Base-by-base conservation (phyloP, 1,284 basidiomycete genomes). In the Malassezia brasiliensis region DNA sequence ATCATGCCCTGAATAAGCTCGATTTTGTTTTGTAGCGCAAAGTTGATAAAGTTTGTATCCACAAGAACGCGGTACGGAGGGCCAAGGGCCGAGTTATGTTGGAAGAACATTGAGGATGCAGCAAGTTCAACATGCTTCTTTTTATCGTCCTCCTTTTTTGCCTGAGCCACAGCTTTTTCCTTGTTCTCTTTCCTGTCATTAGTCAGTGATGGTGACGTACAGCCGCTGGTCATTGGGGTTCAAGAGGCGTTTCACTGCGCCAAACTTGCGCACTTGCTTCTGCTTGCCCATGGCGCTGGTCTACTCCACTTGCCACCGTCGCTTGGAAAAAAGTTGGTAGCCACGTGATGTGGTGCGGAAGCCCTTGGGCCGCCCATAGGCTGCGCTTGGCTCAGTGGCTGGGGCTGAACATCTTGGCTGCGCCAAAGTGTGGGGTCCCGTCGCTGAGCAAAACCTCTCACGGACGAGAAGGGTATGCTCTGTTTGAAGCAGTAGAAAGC, bases 11-110 rank as follows among this genome's bases (percentile, higher is more conserved):
- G 85, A 19, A 96, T 81, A 44, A 98, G 81, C 76, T 99, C 94
- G 65, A 99, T 80, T 77, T 96, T 96, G 78, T 98, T 98, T 78
- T 98, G 93, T 47, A 99, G 80, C 63, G 86, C 89, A 76, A 98
- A 93, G 75, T 98, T 98, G 81, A 99, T 96, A 72, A 99, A 99
- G 76, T 99, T 99, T 71, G 94, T 99, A 77, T 99, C 94, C 55
- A 99, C 90, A 40, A 99, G 82, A 10, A 99, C 88, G 25, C 93
- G 84, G 75, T 98, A 99, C 0, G 94, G 94, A 0, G 94, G 94
- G 0, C 89, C 91, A 31, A 99, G 85, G 11, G 91, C 87, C 15
- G 87, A 86, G 76, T 99, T 99, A 76, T 98, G 94, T 20, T 87
- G 84, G 56, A 99, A 81, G 80, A 98, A 98, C 65, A 98, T 81